Conservation (phyloP, 352 stramenopile genomes). For the Phytophthora multivora region DNA sequence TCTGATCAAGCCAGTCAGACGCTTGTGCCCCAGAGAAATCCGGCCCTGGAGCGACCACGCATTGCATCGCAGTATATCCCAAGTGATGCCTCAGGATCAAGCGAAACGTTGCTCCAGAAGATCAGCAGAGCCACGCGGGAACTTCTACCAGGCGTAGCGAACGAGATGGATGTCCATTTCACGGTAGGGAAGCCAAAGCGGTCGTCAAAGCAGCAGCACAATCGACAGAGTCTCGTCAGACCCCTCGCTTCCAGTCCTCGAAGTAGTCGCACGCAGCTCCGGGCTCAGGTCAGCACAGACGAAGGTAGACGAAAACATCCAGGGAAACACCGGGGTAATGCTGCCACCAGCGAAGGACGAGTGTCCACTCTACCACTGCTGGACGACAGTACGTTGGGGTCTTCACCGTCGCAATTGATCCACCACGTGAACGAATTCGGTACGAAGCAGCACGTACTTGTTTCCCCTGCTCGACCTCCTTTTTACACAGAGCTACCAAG, state of each 20-base stretch:
- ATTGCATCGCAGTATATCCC: conserved; percentile 56
- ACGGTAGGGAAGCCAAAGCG: conserved; percentile 12
- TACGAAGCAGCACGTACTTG: conserved; percentile 53
- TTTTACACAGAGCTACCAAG: conserved; percentile 38
- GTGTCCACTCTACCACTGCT: conserved; percentile 23
- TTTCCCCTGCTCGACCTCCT: conserved; percentile 59
- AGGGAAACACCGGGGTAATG: conserved; percentile 9
- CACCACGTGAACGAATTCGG: conserved; percentile 77
- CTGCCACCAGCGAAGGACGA: conserved; percentile 1
- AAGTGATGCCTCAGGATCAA: conserved; percentile 27
- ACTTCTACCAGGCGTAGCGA: conserved; percentile 52
- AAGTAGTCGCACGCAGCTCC: conserved; percentile 31
- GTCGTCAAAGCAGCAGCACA: conserved; percentile 18
- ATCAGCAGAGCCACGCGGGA: conserved; percentile 56
- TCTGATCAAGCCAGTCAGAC: conserved; percentile 53
- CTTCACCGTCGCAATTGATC: conserved; percentile 42
- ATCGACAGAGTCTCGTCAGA: conserved; percentile 22
- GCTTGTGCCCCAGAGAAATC: conserved; percentile 66
- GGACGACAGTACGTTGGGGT: conserved; percentile 9
- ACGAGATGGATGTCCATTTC: conserved; percentile 36
- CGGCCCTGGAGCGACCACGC: conserved; percentile 60
- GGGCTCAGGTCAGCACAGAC: conserved; percentile 24
- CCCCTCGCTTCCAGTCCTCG: conserved; percentile 28
- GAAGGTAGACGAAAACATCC: conserved; percentile 15
- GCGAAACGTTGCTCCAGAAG: conserved; percentile 58